Evolutionary conservation across 2,329 filamentous ascomycete species (phyloP).

Genomic region (Didymella segeticola): DNA sequence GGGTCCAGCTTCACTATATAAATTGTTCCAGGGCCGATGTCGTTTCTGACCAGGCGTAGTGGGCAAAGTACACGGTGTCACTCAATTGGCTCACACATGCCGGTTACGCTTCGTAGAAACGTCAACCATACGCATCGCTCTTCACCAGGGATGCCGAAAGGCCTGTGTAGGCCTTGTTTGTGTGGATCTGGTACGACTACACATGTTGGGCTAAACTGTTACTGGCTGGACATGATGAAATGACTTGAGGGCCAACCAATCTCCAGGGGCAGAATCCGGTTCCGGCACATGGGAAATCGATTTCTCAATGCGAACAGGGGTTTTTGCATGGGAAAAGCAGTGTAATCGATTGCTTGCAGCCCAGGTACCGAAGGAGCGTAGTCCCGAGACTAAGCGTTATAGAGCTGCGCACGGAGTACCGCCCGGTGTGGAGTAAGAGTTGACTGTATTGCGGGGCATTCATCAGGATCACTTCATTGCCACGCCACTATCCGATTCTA

Average conservation of each 20-base stretch:
- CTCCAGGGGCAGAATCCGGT: slow-evolving; percentile 26
- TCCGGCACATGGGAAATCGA: slow-evolving; percentile 26
- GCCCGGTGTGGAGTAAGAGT: slow-evolving; percentile 20
- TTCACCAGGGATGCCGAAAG: slow-evolving; percentile 27
- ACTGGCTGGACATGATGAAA: slow-evolving; percentile 43
- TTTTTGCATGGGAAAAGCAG: slow-evolving; percentile 33
- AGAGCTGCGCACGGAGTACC: slow-evolving; percentile 24
- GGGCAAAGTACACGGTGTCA: slow-evolving; percentile 24
- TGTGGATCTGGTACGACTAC: slow-evolving; percentile 29
- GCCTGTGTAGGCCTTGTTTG: slow-evolving; percentile 29
- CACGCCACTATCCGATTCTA: slow-evolving; percentile 13
- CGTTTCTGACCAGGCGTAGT: slow-evolving; percentile 18
- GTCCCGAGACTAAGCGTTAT: slow-evolving; percentile 23
- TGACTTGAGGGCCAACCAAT: slow-evolving; percentile 28
- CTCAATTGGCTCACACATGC: slow-evolving; percentile 33
- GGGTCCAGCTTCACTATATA: slow-evolving; percentile 29
- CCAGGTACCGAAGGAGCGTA: slow-evolving; percentile 28
- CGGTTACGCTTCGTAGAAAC: slow-evolving; percentile 25
- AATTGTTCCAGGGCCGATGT: slow-evolving; percentile 16
- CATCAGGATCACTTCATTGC: slow-evolving; percentile 25
- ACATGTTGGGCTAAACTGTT: slow-evolving; percentile 32
- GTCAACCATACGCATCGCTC: slow-evolving; percentile 38
- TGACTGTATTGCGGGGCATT: slow-evolving; percentile 25
- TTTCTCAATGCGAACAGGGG: slow-evolving; percentile 28
- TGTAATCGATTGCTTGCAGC: slow-evolving; percentile 24